These are phyloP conservation scores for Agaricales sp. DNA, from an alignment of 1,284 basidiomycete genomes.

Conservation along the genomic window DNA sequence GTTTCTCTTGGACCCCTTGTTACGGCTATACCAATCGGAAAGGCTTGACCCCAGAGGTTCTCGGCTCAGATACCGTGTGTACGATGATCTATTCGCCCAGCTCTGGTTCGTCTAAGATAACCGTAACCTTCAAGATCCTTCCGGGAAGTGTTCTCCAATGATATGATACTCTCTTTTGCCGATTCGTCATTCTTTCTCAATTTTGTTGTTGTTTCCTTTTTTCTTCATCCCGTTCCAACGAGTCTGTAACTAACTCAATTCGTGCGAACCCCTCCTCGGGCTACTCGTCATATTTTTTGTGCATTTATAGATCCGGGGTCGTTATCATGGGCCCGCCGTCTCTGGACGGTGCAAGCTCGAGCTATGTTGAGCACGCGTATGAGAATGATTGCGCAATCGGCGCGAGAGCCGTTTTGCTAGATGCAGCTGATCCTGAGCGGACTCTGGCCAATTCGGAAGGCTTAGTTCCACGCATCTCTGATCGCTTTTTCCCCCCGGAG, in stretches of 20 bases:
- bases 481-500: conserved; percentile 29
- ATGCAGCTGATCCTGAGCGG: conserved; percentile 26
- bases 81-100: too few species aligned
- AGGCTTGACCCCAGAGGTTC: too few species aligned
- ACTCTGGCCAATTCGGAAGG: conserved; percentile 9
- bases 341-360: too few species aligned
- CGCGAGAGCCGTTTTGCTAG: conserved; percentile 31
- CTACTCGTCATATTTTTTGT: not conserved
- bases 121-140: not conserved
- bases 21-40: too few species aligned
- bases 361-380: conserved; percentile 40
- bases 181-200: conserved; percentile 3
- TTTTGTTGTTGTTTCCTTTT: conserved; percentile 2
- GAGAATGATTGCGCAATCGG: conserved; percentile 50
- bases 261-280: not conserved
- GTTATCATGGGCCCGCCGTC: conserved; percentile 33
- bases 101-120: not conserved
- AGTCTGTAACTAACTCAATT: not conserved
- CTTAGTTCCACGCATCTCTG: not conserved
- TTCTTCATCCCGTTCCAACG: not conserved
- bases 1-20: not conserved
- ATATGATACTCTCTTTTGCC: not conserved
- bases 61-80: too few species aligned
- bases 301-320: conserved; percentile 44
- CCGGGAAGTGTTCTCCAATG: conserved; percentile 1